Evolutionary conservation across 1,139 yeast species (phyloP).

Genomic region (Candida gigantensis): DNA sequence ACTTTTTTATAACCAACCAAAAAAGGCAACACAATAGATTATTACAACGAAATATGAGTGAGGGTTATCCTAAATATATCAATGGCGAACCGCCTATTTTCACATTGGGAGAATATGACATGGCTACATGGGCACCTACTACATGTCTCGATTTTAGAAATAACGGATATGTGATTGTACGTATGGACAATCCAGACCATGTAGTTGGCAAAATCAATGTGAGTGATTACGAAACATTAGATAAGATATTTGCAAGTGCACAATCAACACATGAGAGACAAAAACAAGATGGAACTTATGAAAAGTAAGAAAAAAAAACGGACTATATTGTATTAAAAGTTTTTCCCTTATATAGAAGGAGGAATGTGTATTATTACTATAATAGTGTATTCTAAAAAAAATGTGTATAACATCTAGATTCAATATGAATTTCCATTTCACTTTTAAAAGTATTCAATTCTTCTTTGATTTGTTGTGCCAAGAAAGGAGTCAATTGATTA

Average conservation of each 20-base stretch:
- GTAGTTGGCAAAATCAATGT: conserved; percentile 44
- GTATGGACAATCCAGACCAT: conserved; percentile 45
- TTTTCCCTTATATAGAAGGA: neutral
- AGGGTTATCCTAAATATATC: conserved; percentile 41
- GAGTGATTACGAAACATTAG: conserved; percentile 38
- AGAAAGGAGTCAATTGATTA: conserved; percentile 82
- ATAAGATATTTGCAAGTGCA: conserved; percentile 50
- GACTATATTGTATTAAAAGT: neutral
- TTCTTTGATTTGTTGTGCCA: conserved; percentile 86
- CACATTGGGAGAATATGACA: conserved; percentile 47
- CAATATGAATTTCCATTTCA: conserved; percentile 80
- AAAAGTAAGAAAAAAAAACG: neutral
- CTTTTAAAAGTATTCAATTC: conserved; percentile 79
- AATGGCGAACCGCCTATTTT: conserved; percentile 52
- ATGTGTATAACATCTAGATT: conserved; percentile 79
- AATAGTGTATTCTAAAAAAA: conserved; percentile 69
- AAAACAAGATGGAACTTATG: conserved; percentile 8
- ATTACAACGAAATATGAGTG: neutral
- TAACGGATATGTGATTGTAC: conserved; percentile 44
- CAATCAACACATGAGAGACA: conserved; percentile 32
- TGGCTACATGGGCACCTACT: conserved; percentile 53
- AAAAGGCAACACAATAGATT: too few species aligned
- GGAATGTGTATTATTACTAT: too few species aligned
- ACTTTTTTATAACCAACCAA: too few species aligned
- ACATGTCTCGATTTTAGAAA: conserved; percentile 50